Evolutionary conservation across 2,329 filamentous ascomycete species (phyloP), one percentile per base, ranked within the genome.

Genomic region (Sporothrix sp.): DNA sequence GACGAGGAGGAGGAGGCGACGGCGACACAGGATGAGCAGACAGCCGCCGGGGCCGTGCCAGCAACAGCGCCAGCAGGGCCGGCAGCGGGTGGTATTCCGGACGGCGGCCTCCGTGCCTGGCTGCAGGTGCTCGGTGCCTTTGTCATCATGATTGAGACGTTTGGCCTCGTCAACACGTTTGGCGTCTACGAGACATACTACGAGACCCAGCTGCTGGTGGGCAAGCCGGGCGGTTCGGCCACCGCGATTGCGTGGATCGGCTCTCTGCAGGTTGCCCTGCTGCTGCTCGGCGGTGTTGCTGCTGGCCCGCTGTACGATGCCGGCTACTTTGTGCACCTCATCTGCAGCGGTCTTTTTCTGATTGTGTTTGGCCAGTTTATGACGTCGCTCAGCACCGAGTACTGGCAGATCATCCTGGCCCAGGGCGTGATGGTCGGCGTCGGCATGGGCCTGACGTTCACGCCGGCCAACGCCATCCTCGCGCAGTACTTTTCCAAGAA

Each of bases 331-430:
- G 69, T 70, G 28, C 68, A 67, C 33, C 62, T 82, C 3, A 61
- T 79, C 2, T 23, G 73, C 1, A 58, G 63, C 28, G 76, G 76
- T 7, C 70, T 69, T 2, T 64, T 77, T 52, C 59, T 77, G 53
- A 71, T 77, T 56, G 68, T 81, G 20, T 72, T 81, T 40, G 71
- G 73, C 8, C 59, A 80, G 13, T 79, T 82, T 73, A 78, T 81
- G 74, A 69, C 74, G 1, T 72, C 68, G 36, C 61, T 80, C 27
- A 63, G 59, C 11, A 54, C 46, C 35, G 28, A 53, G 42, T 65
- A 64, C 54, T 64, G 62, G 52, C 62, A 64, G 51, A 57, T 65
- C 45, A 48, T 64, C 42, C 57, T 65, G 8, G 52, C 54, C 1
- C 57, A 60, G 53, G 56, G 55, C 43, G 46, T 60, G 0, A 53